Base-by-base conservation (phyloP, 108 stramenopile species). In the Nitzschia inconspicua region DNA sequence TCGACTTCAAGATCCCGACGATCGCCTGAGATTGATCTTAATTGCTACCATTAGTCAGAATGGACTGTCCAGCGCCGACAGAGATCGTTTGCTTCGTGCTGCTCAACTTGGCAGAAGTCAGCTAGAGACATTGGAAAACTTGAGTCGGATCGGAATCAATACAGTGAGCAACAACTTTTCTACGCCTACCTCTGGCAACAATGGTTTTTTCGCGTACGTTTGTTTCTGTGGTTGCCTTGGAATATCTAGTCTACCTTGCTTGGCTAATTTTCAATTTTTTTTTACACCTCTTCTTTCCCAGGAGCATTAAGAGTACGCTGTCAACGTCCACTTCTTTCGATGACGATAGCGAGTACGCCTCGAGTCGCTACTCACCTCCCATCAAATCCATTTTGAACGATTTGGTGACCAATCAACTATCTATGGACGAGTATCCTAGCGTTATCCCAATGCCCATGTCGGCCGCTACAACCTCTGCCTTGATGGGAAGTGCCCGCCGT, bases 361-460 rank as follows among this genome's bases (percentile, higher is more conserved):
- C 76, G 8, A 92, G 86, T 60, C 89, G 96, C 10, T 95, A 95
- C 44, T 76, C 70, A 3, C 82, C 87, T 20, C 66, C 76, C 4
- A 44, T 97, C 29, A 92, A 91, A 68, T 52, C 50, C 5, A 72
- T 95, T 10, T 35, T 95, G 50, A 72, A 89, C 24, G 79, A 83
- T 44, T 55, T 89, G 37, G 66, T 84, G 0, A n/a, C 63, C 10
- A 65, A 70, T 41, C 40, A 76, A 8, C 81, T 96, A 16, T 87
- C 85, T 42, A 66, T 90, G 25, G 86, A 94, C 5, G 91, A 83
- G 1, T 95, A 86, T 56, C 94, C 96, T 14, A 91, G 88, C 63
- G 85, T 94, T 11, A 57, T 93, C 48, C 91, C 94, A 4, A 76
- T 95, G 68, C 94, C 95, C 3, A 23, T 62, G 3, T 13, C 32